phyloP scores from a whole-genome alignment of 2,329 filamentous ascomycete species.

The Epichloe sp. region DNA sequence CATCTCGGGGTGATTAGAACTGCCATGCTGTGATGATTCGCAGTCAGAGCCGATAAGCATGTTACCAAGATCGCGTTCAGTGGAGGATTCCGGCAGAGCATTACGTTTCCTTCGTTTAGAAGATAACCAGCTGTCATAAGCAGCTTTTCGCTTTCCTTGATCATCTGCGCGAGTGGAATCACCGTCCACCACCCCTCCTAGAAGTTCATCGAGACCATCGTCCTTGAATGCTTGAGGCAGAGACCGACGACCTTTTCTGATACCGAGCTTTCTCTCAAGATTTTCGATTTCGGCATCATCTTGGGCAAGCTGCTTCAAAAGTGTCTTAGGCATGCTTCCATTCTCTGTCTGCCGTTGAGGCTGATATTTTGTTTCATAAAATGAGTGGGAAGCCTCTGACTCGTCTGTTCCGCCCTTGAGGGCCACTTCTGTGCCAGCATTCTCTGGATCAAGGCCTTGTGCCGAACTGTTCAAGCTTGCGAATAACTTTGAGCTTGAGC shows the following conservation, averaged over 20 bases:
- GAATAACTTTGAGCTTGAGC: background rate
- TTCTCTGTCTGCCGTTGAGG: conserved; percentile 17
- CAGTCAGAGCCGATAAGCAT: background rate
- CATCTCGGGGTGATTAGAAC: background rate
- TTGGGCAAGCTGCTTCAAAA: conserved; percentile 48
- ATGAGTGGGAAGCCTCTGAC: background rate
- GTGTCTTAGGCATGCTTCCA: conserved; percentile 8
- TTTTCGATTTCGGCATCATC: conserved; percentile 84
- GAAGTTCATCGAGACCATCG: conserved; percentile 68
- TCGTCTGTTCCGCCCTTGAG: conserved; percentile 9
- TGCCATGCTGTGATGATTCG: background rate
- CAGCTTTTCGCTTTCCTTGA: conserved; percentile 46
- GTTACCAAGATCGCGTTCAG: background rate
- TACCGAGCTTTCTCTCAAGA: conserved; percentile 75
- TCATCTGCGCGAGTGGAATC: conserved; percentile 39
- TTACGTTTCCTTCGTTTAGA: conserved; percentile 31
- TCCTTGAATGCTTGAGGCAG: conserved; percentile 62
- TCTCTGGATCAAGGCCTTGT: background rate
- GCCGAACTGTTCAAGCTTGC: background rate
- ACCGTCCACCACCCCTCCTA: conserved; percentile 47
- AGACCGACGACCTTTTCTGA: conserved; percentile 63
- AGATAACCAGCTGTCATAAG: conserved; percentile 47
- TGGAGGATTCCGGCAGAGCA: conserved; percentile 8
- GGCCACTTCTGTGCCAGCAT: background rate
- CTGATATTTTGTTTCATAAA: conserved; percentile 13